Conservation (phyloP, 306 rosid genomes). For the Dryas drummondii region DNA sequence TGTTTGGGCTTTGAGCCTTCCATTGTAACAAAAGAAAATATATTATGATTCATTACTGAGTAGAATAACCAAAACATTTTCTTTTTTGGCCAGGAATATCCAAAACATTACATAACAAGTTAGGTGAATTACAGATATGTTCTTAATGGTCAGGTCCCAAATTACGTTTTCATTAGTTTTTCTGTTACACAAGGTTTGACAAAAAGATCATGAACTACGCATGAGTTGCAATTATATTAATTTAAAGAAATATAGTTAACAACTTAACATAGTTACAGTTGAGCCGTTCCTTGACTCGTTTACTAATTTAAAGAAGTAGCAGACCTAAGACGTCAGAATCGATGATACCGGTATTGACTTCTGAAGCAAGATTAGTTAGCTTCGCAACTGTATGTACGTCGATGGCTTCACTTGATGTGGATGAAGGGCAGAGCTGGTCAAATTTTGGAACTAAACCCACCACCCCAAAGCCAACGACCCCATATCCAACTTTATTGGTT, state of each 20-base stretch:
- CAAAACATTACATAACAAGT: too few species aligned
- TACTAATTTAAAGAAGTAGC: conserved; percentile 10
- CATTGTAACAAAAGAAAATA: too few species aligned
- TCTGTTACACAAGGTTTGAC: too few species aligned
- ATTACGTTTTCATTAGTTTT: too few species aligned
- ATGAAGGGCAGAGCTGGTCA: conserved; percentile 5
- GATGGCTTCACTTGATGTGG: conserved; percentile 7
- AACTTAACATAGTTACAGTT: conserved; percentile 37
- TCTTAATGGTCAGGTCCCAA: too few species aligned
- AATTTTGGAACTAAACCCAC: conserved; percentile 25
- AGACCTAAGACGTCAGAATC: background rate
- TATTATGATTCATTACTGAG: too few species aligned
- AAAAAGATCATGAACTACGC: background rate
- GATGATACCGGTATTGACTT: too few species aligned
- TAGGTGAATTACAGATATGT: too few species aligned
- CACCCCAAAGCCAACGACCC: conserved; percentile 45
- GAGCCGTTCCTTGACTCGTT: conserved; percentile 41
- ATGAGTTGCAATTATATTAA: background rate
- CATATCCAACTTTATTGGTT: conserved; percentile 11
- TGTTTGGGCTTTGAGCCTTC: too few species aligned
- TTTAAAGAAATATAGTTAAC: background rate
- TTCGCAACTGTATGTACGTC: too few species aligned
- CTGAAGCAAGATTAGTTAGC: background rate
- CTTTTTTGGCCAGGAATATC: too few species aligned
- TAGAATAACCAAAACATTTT: too few species aligned